A percentile compares a stretch with the other conserved stretches of the same genome.
Conservation (phyloP, 225 moss, liverwort and hornwort genomes). For the Marchantia polymorpha region DNA sequence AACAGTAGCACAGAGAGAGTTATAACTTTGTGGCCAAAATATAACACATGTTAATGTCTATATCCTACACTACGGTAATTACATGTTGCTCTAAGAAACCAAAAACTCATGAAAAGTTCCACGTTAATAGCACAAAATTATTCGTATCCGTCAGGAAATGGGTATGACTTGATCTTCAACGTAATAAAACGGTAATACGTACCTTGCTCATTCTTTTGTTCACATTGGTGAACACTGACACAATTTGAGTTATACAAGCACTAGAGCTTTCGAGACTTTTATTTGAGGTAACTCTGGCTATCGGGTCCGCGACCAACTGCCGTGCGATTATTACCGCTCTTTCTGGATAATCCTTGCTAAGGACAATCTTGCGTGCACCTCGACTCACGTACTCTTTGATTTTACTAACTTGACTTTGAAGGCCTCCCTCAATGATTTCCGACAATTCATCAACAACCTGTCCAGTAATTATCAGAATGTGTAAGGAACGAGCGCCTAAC, state of each 20-base stretch:
- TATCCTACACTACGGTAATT: neutral
- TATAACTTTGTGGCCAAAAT: neutral
- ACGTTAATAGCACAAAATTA: too few species aligned
- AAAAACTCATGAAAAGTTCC: neutral
- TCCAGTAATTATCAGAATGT: neutral
- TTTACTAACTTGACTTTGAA: slow-evolving; percentile 43
- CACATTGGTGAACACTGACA: slow-evolving; percentile 66
- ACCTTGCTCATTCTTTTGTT: slow-evolving; percentile 76
- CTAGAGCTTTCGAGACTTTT: slow-evolving; percentile 34
- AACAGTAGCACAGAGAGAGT: too few species aligned
- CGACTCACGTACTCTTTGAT: slow-evolving; percentile 48
- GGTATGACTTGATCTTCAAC: neutral
- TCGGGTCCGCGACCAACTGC: slow-evolving; percentile 56
- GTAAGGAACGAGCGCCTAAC: neutral
- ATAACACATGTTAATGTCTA: neutral
- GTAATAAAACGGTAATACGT: neutral
- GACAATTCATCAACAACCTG: slow-evolving; percentile 78
- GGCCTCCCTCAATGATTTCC: slow-evolving; percentile 52
- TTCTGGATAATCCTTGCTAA: slow-evolving; percentile 49
- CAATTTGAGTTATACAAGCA: slow-evolving; percentile 63
- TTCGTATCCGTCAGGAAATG: too few species aligned
- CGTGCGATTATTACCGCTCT: slow-evolving; percentile 46
- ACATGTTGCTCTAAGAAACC: neutral
- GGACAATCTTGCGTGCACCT: slow-evolving; percentile 52
- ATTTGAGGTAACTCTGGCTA: slow-evolving; percentile 51